These are phyloP conservation scores for Trametes maxima DNA, from an alignment of 768 basidiomycete species.

Conservation along the genomic window DNA sequence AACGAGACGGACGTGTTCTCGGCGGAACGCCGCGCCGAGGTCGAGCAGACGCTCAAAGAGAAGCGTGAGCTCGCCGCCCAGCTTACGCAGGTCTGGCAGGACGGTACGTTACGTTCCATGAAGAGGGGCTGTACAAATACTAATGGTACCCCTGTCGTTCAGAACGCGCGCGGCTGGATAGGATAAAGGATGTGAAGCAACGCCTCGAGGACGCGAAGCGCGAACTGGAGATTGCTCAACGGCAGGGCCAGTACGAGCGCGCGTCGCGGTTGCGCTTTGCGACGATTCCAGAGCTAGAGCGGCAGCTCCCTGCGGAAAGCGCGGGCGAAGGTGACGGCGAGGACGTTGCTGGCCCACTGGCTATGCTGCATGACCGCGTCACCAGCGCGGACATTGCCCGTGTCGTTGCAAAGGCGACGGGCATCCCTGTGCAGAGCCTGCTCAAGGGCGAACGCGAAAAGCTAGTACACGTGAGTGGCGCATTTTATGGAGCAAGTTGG, in stretches of 20 bases:
- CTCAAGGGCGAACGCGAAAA: slow-evolving; percentile 90
- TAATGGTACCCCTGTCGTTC: background rate
- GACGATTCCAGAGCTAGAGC: slow-evolving; percentile 80
- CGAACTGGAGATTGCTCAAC: slow-evolving; percentile 85
- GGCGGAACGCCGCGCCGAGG: slow-evolving; percentile 66
- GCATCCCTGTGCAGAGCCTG: slow-evolving; percentile 87
- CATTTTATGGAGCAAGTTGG: slow-evolving; percentile 1
- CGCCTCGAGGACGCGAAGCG: slow-evolving; percentile 82
- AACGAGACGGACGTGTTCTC: slow-evolving; percentile 87
- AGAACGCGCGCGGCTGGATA: slow-evolving; percentile 72
- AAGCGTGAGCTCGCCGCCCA: slow-evolving; percentile 66
- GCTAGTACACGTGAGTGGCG: slow-evolving; percentile 71
- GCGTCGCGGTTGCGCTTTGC: slow-evolving; percentile 85
- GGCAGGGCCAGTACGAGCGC: slow-evolving; percentile 83
- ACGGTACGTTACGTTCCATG: slow-evolving; percentile 46
- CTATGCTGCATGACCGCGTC: slow-evolving; percentile 83
- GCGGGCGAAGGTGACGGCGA: slow-evolving; percentile 46
- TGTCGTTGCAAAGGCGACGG: slow-evolving; percentile 86
- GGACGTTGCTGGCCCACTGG: slow-evolving; percentile 49
- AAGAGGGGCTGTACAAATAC: background rate
- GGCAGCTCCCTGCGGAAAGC: slow-evolving; percentile 60
- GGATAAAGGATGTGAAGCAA: slow-evolving; percentile 72
- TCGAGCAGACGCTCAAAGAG: slow-evolving; percentile 60
- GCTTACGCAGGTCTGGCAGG: slow-evolving; percentile 71
- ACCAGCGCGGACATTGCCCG: slow-evolving; percentile 88